Evolutionary conservation across 352 stramenopile species (phyloP), one percentile per base, ranked within the genome.

Genomic region (Aphanomyces euteiches): DNA sequence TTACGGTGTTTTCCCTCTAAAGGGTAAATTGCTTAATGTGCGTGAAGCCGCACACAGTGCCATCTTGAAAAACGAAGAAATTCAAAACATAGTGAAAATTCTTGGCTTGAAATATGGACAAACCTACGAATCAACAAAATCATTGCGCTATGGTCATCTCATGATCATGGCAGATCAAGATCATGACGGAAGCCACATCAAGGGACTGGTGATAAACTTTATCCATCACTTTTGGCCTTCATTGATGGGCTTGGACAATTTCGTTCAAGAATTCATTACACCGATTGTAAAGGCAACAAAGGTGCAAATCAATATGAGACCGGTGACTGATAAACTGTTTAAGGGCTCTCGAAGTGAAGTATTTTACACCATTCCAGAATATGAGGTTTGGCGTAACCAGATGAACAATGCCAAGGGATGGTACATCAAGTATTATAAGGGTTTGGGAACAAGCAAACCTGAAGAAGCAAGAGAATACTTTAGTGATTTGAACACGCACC

Each of bases 121-220:
- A 28, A 82, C 80, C 10, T 99, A 99, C 82, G 83, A 90, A 65
- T 92, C 84, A 60, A 85, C 89, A 37, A 93, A 98, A 59, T 97
- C 98, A 67, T 82, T 99, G 47, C 92, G 98, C 21, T 99, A 99
- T 73, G 98, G 98, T n/a, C 96, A 97, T 69, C 81, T 99, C 41
- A 96, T 99, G 78, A 97, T 99, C 73, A 99, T 99, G 98, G 98
- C 98, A 6, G 98, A 99, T 87, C 98, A 99, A 84, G 98, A 99
- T 81, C 94, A 98, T 69, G 95, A 98, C 65, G 96, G 98, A 8
- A 98, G 88, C 43, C 98, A 99, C 79, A 99, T 99, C 85, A 99
- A 99, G 79, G 98, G 96, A 2, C 79, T 99, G 34, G 75, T 98
- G 43, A 99, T 99, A 80, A 99, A 99, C 74, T 94, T 99, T 48